These are phyloP conservation scores for Ceratocystis albifundus DNA, from an alignment of 2,329 filamentous ascomycete species.

Conservation along the genomic window DNA sequence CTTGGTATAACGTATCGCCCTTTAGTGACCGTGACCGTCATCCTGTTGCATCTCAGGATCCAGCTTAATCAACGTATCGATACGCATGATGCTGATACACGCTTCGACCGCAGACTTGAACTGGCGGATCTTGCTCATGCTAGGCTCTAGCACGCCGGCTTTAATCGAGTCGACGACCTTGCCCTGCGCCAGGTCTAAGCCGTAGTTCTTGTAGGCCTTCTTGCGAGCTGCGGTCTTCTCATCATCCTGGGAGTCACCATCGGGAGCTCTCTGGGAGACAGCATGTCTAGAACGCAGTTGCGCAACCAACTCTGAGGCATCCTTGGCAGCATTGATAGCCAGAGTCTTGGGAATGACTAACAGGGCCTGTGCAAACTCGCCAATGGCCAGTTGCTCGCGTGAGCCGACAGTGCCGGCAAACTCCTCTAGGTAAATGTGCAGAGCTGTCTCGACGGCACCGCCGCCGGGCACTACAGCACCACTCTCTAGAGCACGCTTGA, in stretches of 20 bases:
- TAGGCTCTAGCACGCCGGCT: conserved; percentile 88
- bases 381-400: conserved; percentile 93
- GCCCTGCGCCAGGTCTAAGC: conserved; percentile 76
- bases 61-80: conserved; percentile 96
- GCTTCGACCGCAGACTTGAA: conserved; percentile 97
- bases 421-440: conserved; percentile 98
- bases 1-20: not conserved
- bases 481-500: conserved; percentile 94
- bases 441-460: conserved; percentile 92
- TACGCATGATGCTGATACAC: conserved; percentile 97
- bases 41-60: conserved; percentile 74
- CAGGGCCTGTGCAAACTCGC: conserved; percentile 89
- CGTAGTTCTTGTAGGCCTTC: conserved; percentile 98
- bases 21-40: conserved; percentile 75
- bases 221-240: conserved; percentile 83
- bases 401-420: conserved; percentile 96
- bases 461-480: conserved; percentile 94
- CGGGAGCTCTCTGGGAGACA: conserved; percentile 79
- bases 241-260: conserved; percentile 72
- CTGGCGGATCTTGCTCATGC: conserved; percentile 96
- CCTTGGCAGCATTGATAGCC: conserved; percentile 93
- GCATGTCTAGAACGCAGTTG: conserved; percentile 91
- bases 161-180: conserved; percentile 90
- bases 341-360: conserved; percentile 93
- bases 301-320: conserved; percentile 86